These are phyloP conservation scores for Ophiocordyceps camponoti-rufipedis DNA, from an alignment of 2,329 filamentous ascomycete genomes.

Conservation along the genomic window DNA sequence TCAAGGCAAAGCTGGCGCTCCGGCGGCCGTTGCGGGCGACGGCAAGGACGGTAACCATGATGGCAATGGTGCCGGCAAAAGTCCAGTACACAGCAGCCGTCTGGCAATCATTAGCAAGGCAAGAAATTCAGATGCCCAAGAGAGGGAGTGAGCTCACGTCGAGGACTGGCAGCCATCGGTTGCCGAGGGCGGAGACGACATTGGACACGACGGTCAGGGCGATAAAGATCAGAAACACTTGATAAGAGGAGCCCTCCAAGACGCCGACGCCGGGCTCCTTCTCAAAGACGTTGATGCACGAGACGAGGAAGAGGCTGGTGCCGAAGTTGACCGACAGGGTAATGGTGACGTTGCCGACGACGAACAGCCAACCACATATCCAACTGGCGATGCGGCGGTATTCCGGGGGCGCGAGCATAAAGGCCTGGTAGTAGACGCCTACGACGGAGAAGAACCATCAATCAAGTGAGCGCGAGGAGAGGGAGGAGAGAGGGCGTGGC, in stretches of 20 bases:
- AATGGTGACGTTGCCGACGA: slow-evolving; percentile 53
- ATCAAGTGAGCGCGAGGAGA: slow-evolving; percentile 3
- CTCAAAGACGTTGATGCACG: slow-evolving; percentile 37
- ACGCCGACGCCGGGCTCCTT: slow-evolving; percentile 22
- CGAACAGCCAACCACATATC: slow-evolving; percentile 57
- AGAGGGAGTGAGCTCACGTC: slow-evolving; percentile 44
- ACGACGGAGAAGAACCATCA: slow-evolving; percentile 4
- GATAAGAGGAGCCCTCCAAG: slow-evolving; percentile 35
- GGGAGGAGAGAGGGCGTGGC: not conserved
- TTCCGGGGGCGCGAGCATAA: slow-evolving; percentile 39
- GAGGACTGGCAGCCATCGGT: slow-evolving; percentile 56
- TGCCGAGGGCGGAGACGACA: slow-evolving; percentile 43
- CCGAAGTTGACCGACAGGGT: slow-evolving; percentile 55
- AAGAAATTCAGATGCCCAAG: slow-evolving; percentile 39
- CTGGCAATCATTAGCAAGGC: slow-evolving; percentile 45
- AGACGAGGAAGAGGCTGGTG: slow-evolving; percentile 44
- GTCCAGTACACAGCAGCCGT: slow-evolving; percentile 60
- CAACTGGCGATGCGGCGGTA: slow-evolving; percentile 50
- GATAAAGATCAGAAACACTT: slow-evolving; percentile 49
- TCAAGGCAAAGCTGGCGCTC: slow-evolving; percentile 47
- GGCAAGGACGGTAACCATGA: slow-evolving; percentile 49
- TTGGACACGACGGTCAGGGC: slow-evolving; percentile 48
- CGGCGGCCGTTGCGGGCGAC: slow-evolving; percentile 49
- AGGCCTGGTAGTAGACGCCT: slow-evolving; percentile 60
- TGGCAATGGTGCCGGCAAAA: slow-evolving; percentile 47